A percentile compares a stretch with the other conserved stretches of the same genome.
Evolutionary conservation across 495 filamentous ascomycete genomes (phyloP).

Genomic region (Aspergillus bridgeri): DNA sequence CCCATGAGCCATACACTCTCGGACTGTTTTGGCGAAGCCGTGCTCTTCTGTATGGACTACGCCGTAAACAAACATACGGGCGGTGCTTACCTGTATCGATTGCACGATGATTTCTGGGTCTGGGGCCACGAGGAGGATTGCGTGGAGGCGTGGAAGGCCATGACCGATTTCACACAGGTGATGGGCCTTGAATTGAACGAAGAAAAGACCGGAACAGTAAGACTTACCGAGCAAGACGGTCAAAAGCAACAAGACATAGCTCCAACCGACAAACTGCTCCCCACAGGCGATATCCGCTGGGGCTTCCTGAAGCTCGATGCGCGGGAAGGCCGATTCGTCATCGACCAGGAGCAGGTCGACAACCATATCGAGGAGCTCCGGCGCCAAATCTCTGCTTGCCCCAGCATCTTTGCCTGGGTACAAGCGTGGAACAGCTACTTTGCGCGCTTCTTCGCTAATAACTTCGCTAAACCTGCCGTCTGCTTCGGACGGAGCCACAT

Average conservation of each 20-base stretch:
- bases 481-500: constrained; percentile 63
- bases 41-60: constrained; percentile 65
- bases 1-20: constrained; percentile 60
- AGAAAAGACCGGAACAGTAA: constrained; percentile 58
- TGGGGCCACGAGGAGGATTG: constrained; percentile 56
- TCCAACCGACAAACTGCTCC: constrained; percentile 23
- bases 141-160: constrained; percentile 55
- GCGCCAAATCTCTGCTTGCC: constrained; percentile 54
- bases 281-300: constrained; percentile 60
- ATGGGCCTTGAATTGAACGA: constrained; percentile 58
- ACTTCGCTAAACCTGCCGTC: constrained; percentile 62
- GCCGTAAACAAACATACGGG: constrained; percentile 58
- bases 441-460: constrained; percentile 60
- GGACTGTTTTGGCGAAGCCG: constrained; percentile 55
- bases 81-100: constrained; percentile 52
- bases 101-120: constrained; percentile 70
- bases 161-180: constrained; percentile 49
- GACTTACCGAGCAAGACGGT: constrained; percentile 18
- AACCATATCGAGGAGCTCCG: constrained; percentile 58
- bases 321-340: constrained; percentile 52
- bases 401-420: constrained; percentile 59
- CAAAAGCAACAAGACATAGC: neutral
- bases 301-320: constrained; percentile 60
- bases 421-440: constrained; percentile 65
- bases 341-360: constrained; percentile 61